These are phyloP conservation scores for Calonectria henricotiae DNA, from an alignment of 2,329 filamentous ascomycete species.

Conservation along the genomic window DNA sequence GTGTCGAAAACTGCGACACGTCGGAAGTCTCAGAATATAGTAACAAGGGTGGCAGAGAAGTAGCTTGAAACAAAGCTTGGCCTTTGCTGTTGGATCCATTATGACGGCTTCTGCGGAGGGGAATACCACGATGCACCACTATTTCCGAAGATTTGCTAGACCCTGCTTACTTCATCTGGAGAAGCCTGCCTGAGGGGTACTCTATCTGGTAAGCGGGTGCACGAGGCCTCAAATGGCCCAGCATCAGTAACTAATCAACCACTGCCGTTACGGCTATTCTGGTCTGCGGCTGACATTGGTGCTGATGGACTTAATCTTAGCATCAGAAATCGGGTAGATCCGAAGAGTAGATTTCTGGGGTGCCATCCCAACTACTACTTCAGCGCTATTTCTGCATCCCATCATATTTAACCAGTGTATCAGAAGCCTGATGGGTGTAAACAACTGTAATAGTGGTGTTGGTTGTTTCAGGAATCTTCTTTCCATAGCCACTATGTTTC, in stretches of 20 bases:
- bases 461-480: neutral
- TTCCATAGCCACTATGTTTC: neutral
- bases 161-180: neutral
- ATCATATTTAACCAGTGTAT: slow-evolving; percentile 4
- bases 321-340: slow-evolving; percentile 16
- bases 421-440: neutral
- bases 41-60: slow-evolving; percentile 22
- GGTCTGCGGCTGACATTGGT: slow-evolving; percentile 11
- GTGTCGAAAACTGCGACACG: neutral
- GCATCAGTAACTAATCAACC: neutral
- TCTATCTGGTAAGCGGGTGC: slow-evolving; percentile 18
- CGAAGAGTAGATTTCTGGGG: neutral
- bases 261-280: neutral
- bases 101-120: slow-evolving; percentile 13
- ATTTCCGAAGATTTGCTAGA: slow-evolving; percentile 5
- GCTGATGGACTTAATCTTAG: slow-evolving; percentile 12
- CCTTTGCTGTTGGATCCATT: slow-evolving; percentile 13
- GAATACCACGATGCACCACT: neutral
- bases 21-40: slow-evolving; percentile 10
- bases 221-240: slow-evolving; percentile 14
- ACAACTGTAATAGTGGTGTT: neutral
- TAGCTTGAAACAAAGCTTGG: slow-evolving; percentile 31
- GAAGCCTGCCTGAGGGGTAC: neutral
- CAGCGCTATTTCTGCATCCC: neutral
- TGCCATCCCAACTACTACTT: neutral